Evolutionary conservation across 495 filamentous ascomycete genomes (phyloP).

Genomic region (Hypoxylon fuscum): DNA sequence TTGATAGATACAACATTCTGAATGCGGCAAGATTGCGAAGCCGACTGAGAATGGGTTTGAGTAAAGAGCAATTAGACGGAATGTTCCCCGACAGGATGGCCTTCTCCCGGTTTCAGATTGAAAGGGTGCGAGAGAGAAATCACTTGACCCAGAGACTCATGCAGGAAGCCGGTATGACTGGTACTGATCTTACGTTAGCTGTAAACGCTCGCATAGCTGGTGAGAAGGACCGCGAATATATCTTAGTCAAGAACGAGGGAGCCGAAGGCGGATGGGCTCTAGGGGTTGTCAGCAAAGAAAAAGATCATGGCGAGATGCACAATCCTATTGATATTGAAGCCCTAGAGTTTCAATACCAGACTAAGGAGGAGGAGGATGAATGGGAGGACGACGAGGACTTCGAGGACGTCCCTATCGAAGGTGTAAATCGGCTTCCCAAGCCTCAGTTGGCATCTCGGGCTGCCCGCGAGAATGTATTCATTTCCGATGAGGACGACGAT

Average conservation of each 20-base stretch:
- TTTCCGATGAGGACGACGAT: conserved; percentile 56
- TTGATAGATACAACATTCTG: conserved; percentile 95
- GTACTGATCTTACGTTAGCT: conserved; percentile 70
- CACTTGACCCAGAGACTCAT: conserved; percentile 95
- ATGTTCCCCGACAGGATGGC: conserved; percentile 99
- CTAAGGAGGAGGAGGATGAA: conserved; percentile 66
- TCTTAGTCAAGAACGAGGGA: conserved; percentile 92
- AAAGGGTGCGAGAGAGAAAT: conserved; percentile 89
- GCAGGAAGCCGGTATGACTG: conserved; percentile 91
- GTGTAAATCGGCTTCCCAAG: conserved; percentile 88
- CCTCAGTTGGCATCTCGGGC: conserved; percentile 17
- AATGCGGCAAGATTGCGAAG: conserved; percentile 90
- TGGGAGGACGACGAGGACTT: conserved; percentile 79
- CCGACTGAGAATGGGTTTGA: conserved; percentile 90
- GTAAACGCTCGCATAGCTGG: conserved; percentile 80
- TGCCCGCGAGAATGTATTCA: conserved; percentile 15
- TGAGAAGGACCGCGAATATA: conserved; percentile 91
- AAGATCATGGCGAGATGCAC: conserved; percentile 73
- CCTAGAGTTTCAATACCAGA: conserved; percentile 66
- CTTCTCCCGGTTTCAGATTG: conserved; percentile 95
- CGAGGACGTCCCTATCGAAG: conserved; percentile 95
- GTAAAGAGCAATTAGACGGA: conserved; percentile 90
- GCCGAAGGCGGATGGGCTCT: conserved; percentile 97
- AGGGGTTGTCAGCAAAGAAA: conserved; percentile 86
- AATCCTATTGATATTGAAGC: conserved; percentile 92